Percentiles rank a stretch among this genome's conserved stretches.
Evolutionary conservation across 495 filamentous ascomycete species (phyloP).

Genomic region (Peziza echinospora): DNA sequence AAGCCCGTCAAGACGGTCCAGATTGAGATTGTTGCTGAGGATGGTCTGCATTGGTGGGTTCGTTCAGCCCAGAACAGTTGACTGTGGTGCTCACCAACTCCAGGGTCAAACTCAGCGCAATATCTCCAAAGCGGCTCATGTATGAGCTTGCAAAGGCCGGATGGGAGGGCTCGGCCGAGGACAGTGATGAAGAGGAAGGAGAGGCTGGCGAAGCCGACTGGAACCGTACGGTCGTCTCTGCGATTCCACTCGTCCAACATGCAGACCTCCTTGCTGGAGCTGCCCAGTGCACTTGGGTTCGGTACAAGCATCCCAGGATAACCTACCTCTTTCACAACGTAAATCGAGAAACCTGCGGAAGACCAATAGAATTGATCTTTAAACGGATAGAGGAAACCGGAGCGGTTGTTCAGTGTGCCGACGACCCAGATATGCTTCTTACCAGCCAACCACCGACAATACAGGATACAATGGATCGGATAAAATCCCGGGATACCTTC

Average conservation of each 20-base stretch:
- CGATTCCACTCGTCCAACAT: slow-evolving; percentile 33
- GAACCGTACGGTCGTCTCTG: slow-evolving; percentile 18
- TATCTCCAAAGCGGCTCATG: slow-evolving; percentile 33
- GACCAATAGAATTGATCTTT: slow-evolving; percentile 35
- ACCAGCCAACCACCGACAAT: neutral
- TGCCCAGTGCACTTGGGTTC: slow-evolving; percentile 30
- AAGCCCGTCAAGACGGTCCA: slow-evolving; percentile 12
- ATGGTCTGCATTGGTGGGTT: slow-evolving; percentile 15
- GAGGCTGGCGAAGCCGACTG: slow-evolving; percentile 2
- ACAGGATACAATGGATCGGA: neutral
- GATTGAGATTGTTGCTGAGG: slow-evolving; percentile 17
- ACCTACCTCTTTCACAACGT: slow-evolving; percentile 41
- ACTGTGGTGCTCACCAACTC: neutral
- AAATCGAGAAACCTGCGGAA: slow-evolving; percentile 22
- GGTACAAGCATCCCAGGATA: slow-evolving; percentile 35
- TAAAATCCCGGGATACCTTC: neutral
- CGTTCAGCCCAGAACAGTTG: neutral
- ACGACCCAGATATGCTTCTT: neutral
- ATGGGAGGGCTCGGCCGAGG: slow-evolving; percentile 27
- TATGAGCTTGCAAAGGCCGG: slow-evolving; percentile 44
- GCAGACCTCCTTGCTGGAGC: slow-evolving; percentile 34
- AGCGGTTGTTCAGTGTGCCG: slow-evolving; percentile 28
- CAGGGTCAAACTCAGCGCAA: slow-evolving; percentile 41
- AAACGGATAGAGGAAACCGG: slow-evolving; percentile 34
- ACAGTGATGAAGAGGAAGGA: slow-evolving; percentile 18